A percentile compares a stretch with the other conserved stretches of the same genome.
These are phyloP conservation scores for Leccinum rimulosum DNA, from an alignment of 768 basidiomycete species.

Conservation along the genomic window DNA sequence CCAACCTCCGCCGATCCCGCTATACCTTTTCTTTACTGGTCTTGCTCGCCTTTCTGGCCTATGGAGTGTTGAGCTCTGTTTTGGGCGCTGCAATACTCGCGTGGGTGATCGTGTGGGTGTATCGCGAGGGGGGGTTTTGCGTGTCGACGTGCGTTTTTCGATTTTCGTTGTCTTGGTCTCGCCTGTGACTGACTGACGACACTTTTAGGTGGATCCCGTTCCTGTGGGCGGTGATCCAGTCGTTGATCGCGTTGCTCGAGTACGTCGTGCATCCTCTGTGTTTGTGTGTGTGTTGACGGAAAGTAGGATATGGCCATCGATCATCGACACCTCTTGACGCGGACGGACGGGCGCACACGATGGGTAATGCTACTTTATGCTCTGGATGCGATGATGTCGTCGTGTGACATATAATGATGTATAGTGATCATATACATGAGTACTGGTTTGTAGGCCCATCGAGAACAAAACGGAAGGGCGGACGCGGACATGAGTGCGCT, in stretches of 20 bases:
- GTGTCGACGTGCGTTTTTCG: neutral
- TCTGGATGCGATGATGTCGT: neutral
- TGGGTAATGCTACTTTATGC: neutral
- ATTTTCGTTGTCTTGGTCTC: neutral
- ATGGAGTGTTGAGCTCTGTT: conserved; percentile 38
- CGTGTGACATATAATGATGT: neutral
- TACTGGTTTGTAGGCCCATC: too few relatives aligned
- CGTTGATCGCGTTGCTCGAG: conserved; percentile 39
- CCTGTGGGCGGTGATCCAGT: conserved; percentile 36
- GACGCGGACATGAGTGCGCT: too few relatives aligned
- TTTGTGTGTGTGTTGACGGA: neutral
- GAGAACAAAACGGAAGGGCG: too few relatives aligned
- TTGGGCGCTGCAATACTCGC: conserved; percentile 6
- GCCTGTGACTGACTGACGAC: neutral
- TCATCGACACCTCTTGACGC: conserved; percentile 39
- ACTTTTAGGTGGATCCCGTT: conserved; percentile 39
- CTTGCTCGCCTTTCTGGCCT: conserved; percentile 33
- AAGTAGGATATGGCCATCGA: conserved; percentile 42
- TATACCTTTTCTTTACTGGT: conserved; percentile 40
- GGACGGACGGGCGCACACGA: neutral
- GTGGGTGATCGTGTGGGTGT: neutral
- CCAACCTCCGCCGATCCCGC: conserved; percentile 38
- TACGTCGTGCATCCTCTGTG: conserved; percentile 10
- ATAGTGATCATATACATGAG: too few relatives aligned
- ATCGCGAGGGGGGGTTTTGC: neutral